Base-by-base conservation (phyloP, 1,284 basidiomycete species). In the Cryptococcus maquisensis region DNA sequence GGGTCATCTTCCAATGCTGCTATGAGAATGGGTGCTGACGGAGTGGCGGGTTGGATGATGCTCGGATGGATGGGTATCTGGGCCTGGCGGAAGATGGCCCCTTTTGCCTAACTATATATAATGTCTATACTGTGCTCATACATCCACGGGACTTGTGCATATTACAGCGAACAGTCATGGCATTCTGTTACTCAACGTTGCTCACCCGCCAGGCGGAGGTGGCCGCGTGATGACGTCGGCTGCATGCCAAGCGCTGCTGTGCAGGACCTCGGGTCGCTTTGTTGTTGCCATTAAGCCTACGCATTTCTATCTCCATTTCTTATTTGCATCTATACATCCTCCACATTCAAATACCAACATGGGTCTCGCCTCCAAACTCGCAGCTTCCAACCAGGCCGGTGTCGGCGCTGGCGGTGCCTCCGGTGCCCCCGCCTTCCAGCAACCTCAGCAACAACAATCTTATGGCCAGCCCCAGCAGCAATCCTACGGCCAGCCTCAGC, bases 351-450 rank as follows among this genome's bases (percentile, higher is more conserved):
- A 46, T 37, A 60, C 38, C 44, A 15, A 53, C 10, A 70, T 71
- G 68, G 68, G 68, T 57, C 62, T 71, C 49, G 68, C 68, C 52
- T 66, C 67, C 10, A 71, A 71, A 55, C 57, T 71, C 40, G 65
- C 65, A 49, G 65, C 67, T 13, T 62, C 68, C 38, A 49, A 56
- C 26, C 47, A 51, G 24, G 50, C 54, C 7, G 59, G 60, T 21
- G 65, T 56, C 12, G 59, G 54, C 15, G 51, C 55, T 26, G 57
- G 56, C n/a, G 54, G 36, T n/a, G 39, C 39, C 16, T 24, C 21
- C 43, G 21, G 42, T 21, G 20, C 42, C 9, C 20, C 20, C 42
- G 42, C 47, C 55, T 38, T 49, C 52, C 42, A 44, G 42, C 42
- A 44, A 16, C 15, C 16, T 42, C 52, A 48, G 21, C 45, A 43